Evolutionary conservation across 2,329 filamentous ascomycete genomes (phyloP).

Genomic region (Stachybotrys echinatus): DNA sequence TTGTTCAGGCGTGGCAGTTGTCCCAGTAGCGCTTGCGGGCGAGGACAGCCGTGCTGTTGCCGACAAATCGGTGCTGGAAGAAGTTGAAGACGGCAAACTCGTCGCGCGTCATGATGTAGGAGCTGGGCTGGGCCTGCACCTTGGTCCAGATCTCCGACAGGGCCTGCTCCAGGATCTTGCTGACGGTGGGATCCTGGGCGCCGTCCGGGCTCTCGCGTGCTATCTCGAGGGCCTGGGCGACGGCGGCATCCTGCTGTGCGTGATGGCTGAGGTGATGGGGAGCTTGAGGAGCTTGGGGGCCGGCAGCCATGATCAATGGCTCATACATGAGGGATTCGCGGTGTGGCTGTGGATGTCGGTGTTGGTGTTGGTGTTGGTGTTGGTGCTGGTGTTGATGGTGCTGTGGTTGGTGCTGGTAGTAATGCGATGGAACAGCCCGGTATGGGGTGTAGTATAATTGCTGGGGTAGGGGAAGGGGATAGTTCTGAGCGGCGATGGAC

Average conservation of each 20-base stretch:
- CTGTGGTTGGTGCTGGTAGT: neutral
- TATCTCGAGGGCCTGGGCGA: slow-evolving; percentile 67
- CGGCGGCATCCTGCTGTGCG: slow-evolving; percentile 30
- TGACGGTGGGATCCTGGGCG: slow-evolving; percentile 55
- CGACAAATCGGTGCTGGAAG: slow-evolving; percentile 63
- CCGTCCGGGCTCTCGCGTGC: slow-evolving; percentile 69
- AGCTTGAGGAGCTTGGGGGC: slow-evolving; percentile 8
- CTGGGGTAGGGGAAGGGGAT: slow-evolving; percentile 8
- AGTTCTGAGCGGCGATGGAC: slow-evolving; percentile 20
- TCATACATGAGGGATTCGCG: slow-evolving; percentile 1
- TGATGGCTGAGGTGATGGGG: slow-evolving; percentile 3
- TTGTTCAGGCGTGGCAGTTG: slow-evolving; percentile 28
- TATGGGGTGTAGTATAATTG: slow-evolving; percentile 9
- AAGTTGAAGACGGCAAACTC: slow-evolving; percentile 88
- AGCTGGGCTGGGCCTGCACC: slow-evolving; percentile 56
- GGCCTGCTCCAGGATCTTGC: slow-evolving; percentile 59
- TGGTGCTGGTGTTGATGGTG: too few relatives aligned
- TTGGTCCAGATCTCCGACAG: slow-evolving; percentile 62
- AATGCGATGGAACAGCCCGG: slow-evolving; percentile 12
- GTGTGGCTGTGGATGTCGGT: slow-evolving; percentile 5
- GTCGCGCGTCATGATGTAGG: slow-evolving; percentile 69
- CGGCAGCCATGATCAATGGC: slow-evolving; percentile 13
- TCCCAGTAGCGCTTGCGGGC: slow-evolving; percentile 52
- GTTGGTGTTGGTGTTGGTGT: slow-evolving; percentile 10
- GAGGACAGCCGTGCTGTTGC: slow-evolving; percentile 39